Conservation (phyloP, 2,329 filamentous ascomycete species). For the Berkeleyomyces rouxiae region DNA sequence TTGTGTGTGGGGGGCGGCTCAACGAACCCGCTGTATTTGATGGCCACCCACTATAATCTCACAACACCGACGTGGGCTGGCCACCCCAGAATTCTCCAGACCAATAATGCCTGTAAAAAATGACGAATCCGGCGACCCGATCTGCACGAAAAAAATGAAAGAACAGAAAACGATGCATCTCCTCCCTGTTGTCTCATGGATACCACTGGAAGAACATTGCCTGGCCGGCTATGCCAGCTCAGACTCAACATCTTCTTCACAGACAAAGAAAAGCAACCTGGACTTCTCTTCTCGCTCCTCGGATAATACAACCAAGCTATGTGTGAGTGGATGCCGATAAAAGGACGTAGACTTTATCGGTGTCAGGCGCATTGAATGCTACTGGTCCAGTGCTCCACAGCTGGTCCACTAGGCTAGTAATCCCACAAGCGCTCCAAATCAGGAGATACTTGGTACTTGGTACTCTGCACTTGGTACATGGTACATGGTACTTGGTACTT, state of each 20-base stretch:
- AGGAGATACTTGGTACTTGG: neutral
- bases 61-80: neutral
- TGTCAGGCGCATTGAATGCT: neutral
- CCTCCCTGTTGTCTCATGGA: neutral
- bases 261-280: neutral
- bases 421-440: neutral
- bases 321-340: neutral
- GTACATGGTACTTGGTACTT: too few relatives aligned
- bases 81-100: neutral
- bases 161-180: neutral
- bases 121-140: neutral
- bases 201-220: too few relatives aligned
- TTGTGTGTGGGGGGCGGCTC: too few relatives aligned
- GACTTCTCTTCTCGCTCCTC: neutral
- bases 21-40: neutral
- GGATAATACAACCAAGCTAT: neutral
- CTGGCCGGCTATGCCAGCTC: neutral
- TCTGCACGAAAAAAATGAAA: neutral
- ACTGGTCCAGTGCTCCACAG: neutral
- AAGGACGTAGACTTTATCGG: neutral
- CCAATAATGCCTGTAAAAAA: neutral
- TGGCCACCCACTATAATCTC: neutral
- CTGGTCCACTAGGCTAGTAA: neutral
- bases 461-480: too few relatives aligned
- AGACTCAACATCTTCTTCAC: neutral